phyloP scores from a whole-genome alignment of 1,284 basidiomycete species.

The Rhodotorula sp. region DNA sequence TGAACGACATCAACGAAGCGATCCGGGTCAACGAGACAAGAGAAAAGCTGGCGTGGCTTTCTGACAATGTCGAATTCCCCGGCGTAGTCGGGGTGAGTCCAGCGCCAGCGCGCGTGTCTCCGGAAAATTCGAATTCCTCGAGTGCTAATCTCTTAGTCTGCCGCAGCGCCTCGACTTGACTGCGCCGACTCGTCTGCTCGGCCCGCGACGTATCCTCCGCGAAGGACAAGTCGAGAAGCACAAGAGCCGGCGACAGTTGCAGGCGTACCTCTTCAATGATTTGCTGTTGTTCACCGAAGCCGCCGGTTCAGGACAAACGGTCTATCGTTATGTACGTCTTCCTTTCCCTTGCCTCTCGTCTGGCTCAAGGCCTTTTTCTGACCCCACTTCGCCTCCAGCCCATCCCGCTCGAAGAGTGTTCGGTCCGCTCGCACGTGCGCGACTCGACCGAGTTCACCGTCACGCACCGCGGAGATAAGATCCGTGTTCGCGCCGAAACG shows the following conservation, averaged over 20 bases:
- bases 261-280: constrained; percentile 50
- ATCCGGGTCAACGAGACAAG: constrained; percentile 79
- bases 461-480: constrained; percentile 45
- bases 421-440: constrained; percentile 8
- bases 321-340: constrained; percentile 33
- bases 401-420: constrained; percentile 35
- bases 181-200: constrained; percentile 76
- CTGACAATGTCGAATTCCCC: constrained; percentile 59
- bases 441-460: constrained; percentile 68
- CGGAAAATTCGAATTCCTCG: too few relatives aligned
- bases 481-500: constrained; percentile 26
- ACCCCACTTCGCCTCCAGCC: neutral
- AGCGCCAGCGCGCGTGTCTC: neutral
- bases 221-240: constrained; percentile 76
- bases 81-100: constrained; percentile 58
- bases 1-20: constrained; percentile 80
- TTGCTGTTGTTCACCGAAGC: constrained; percentile 46
- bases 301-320: constrained; percentile 39
- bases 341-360: constrained; percentile 54
- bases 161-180: constrained; percentile 80
- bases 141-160: neutral
- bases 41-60: constrained; percentile 68
- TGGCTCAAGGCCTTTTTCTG: constrained; percentile 66
- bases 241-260: constrained; percentile 72
- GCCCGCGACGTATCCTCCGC: constrained; percentile 68